Percentiles rank a stretch among this genome's conserved stretches.
Evolutionary conservation across 768 basidiomycete species (phyloP).

Genomic region (Tricholoma sp.): DNA sequence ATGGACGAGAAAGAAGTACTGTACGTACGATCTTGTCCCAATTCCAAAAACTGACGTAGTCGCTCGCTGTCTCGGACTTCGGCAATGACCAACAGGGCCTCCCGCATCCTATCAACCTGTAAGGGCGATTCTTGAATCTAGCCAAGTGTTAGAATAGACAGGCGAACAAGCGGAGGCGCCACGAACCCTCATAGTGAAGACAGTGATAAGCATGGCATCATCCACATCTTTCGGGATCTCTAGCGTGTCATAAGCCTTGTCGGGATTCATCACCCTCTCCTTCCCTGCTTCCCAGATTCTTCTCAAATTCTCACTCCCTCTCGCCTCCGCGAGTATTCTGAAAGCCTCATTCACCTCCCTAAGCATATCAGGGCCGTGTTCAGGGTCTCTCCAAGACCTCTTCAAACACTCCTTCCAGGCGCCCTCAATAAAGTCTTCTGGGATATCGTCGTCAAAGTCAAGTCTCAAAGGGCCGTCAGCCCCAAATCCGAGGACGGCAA

Average conservation of each 20-base stretch:
- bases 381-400: slow-evolving; percentile 49
- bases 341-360: slow-evolving; percentile 63
- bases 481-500: slow-evolving; percentile 61
- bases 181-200: slow-evolving; percentile 66
- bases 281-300: slow-evolving; percentile 50
- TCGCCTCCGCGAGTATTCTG: slow-evolving; percentile 59
- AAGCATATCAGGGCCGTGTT: slow-evolving; percentile 40
- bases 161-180: background rate
- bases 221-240: slow-evolving; percentile 69
- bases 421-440: slow-evolving; percentile 62
- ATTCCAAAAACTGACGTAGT: slow-evolving; percentile 56
- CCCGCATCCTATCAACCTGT: slow-evolving; percentile 64
- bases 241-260: slow-evolving; percentile 65
- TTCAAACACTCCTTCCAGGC: slow-evolving; percentile 65
- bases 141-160: slow-evolving; percentile 8
- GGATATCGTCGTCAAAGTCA: slow-evolving; percentile 67
- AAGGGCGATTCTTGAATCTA: slow-evolving; percentile 70
- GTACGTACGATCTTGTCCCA: slow-evolving; percentile 72
- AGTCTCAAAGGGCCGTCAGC: slow-evolving; percentile 50
- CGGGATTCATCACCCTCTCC: slow-evolving; percentile 57
- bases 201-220: slow-evolving; percentile 71
- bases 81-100: slow-evolving; percentile 70
- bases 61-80: slow-evolving; percentile 71
- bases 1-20: background rate
- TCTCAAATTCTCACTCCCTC: slow-evolving; percentile 46